These are phyloP conservation scores for Colletotrichum salicis DNA, from an alignment of 2,329 filamentous ascomycete genomes.

Conservation along the genomic window DNA sequence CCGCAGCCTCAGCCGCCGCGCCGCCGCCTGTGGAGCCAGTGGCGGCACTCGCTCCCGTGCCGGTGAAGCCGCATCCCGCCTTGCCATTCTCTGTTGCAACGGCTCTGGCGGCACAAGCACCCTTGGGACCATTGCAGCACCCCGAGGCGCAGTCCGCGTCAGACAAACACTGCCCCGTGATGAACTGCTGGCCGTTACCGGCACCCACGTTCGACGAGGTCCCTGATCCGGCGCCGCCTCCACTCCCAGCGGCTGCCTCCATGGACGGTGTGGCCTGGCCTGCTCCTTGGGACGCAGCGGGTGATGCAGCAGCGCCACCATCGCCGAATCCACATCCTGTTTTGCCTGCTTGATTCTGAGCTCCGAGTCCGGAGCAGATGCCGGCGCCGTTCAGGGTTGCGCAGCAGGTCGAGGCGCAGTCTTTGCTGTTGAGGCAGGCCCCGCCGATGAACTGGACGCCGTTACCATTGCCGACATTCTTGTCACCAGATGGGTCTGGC, in stretches of 20 bases:
- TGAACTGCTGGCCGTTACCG: conserved; percentile 45
- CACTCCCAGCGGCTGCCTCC: conserved; percentile 1
- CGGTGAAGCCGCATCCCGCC: conserved; percentile 47
- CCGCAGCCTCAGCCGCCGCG: not conserved
- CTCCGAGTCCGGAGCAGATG: conserved; percentile 42
- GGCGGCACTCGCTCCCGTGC: conserved; percentile 2
- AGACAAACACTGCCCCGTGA: conserved; percentile 46
- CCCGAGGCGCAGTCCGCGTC: conserved; percentile 46
- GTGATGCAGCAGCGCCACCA: not conserved
- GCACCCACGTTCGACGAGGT: conserved; percentile 43
- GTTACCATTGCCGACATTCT: conserved; percentile 42
- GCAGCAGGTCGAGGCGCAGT: conserved; percentile 42
- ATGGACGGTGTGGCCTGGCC: conserved; percentile 10
- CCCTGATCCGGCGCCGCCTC: not conserved
- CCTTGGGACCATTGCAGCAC: conserved; percentile 46
- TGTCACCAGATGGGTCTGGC: conserved; percentile 42
- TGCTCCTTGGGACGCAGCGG: conserved; percentile 2
- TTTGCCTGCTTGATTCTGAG: conserved; percentile 43
- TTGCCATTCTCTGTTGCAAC: conserved; percentile 46
- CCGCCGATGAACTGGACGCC: conserved; percentile 45
- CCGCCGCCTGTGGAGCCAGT: not conserved
- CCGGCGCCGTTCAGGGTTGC: conserved; percentile 41
- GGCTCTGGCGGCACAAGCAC: conserved; percentile 47
- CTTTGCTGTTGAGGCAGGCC: conserved; percentile 41
- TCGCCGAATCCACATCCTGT: conserved; percentile 42